A percentile compares a stretch with the other conserved stretches of the same genome.
Conservation (phyloP, 2,329 filamentous ascomycete genomes). For the Fusarium vanettenii region DNA sequence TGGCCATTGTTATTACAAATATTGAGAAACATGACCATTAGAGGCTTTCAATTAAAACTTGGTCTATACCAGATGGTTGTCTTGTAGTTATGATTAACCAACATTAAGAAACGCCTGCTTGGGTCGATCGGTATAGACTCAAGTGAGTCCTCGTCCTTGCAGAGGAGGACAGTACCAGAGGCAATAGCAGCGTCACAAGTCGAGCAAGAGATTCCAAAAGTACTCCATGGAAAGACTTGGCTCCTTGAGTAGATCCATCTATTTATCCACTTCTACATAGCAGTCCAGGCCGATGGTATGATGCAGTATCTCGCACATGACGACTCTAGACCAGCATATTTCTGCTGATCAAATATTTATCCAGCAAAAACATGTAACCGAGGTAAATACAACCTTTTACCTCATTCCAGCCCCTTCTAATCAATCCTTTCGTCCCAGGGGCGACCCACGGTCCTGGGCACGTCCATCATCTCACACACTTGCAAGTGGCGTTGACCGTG, state of each 20-base stretch:
- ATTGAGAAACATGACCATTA: no score
- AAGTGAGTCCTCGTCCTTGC: background rate
- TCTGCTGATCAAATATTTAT: background rate
- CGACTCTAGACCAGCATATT: background rate
- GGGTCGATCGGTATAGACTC: background rate
- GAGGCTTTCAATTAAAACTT: background rate
- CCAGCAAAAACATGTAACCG: background rate
- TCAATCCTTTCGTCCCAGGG: background rate
- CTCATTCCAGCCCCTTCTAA: background rate
- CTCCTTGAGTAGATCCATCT: background rate
- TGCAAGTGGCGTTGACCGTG: background rate
- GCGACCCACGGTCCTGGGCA: background rate
- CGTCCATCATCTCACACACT: background rate
- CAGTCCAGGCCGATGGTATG: background rate
- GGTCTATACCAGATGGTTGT: background rate
- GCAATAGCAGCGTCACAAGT: background rate
- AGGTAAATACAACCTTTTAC: background rate
- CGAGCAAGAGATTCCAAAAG: background rate
- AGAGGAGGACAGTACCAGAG: background rate
- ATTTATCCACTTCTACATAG: background rate
- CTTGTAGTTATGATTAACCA: background rate
- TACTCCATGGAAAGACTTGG: background rate
- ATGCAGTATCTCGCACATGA: background rate
- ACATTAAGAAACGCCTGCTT: background rate
- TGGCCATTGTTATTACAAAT: background rate